Evolutionary conservation across 1,284 basidiomycete species (phyloP), one percentile per base, ranked within the genome.

Genomic region (Fomitopsis schrenkii): DNA sequence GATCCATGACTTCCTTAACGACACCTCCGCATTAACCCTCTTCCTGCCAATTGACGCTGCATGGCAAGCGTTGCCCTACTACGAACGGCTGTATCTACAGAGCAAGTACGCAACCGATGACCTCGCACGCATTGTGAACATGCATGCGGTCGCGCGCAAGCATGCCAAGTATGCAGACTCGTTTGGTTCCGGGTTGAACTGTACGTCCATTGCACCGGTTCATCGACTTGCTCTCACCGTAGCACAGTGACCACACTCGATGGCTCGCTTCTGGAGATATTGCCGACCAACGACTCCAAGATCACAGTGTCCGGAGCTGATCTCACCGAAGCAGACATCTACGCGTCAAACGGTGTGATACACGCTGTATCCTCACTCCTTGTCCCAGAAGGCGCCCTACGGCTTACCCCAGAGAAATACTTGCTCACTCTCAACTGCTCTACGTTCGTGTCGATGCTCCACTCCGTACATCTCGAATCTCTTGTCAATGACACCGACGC

Each of bases 261-360:
- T 44, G 91, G 91, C 9, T 82, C 82, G 22, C 77, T 79, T 7
- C 80, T 96, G n/a, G 77, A 87, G 50, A 78, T 95, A 52, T 74
- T 79, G 3, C 74, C 81, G 28, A 72, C 81, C 3, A 80, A 69
- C 10, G 59, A 64, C 48, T 52, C 86, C 56, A 81, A 82, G 62
- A 82, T 87, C 33, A 80, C 73, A 28, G 79, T 96, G 44, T 91
- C 90, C 53, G 80, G 81, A 30, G 87, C 92, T 1, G 76, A 80
- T 26, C 78, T 95, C 33, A 71, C 87, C 8, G 79, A 87, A 17
- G 83, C 86, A 5, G 95, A 98, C 71, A 86, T 96, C 50, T 94
- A 95, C 67, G 94, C 94, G 2, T 89, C 92, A n/a, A 98, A 98
- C 67, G 95, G 95, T 55, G 97, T 98, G 46, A 74, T 98, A 22